phyloP scores from a whole-genome alignment of 192 early-diverging fungal genomes.

The Irineochytrium annulatum region DNA sequence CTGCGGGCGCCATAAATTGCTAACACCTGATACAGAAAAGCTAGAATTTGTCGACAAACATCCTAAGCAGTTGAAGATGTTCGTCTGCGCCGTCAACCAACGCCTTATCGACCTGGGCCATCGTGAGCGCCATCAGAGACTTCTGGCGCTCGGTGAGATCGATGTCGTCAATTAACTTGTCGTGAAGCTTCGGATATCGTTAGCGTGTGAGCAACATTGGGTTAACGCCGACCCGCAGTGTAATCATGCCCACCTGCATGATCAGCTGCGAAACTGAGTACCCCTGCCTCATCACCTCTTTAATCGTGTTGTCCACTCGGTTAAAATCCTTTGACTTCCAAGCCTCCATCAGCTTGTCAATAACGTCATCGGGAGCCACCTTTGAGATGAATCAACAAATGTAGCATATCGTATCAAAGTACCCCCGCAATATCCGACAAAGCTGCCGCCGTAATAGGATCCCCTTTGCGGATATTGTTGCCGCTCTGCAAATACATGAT shows the following conservation, averaged over 20 bases:
- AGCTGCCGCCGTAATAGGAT: conserved; percentile 43
- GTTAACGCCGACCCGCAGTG: neutral
- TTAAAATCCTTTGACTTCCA: conserved; percentile 48
- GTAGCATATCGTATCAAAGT: conserved; percentile 17
- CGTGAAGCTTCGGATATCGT: conserved; percentile 50
- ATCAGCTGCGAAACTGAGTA: conserved; percentile 74
- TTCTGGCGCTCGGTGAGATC: conserved; percentile 68
- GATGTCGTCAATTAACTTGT: conserved; percentile 56
- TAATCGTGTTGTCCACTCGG: conserved; percentile 48
- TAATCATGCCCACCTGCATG: conserved; percentile 51
- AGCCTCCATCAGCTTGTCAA: conserved; percentile 56
- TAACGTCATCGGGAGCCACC: conserved; percentile 61
- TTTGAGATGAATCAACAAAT: conserved; percentile 14
- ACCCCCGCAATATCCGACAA: conserved; percentile 82
- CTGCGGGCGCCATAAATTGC: too few relatives aligned
- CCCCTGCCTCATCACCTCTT: conserved; percentile 61
- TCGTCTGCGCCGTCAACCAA: conserved; percentile 89
- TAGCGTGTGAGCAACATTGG: neutral
- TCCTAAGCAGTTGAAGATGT: conserved; percentile 70
- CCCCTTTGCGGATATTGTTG: conserved; percentile 47
- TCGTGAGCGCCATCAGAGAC: conserved; percentile 56
- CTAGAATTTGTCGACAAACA: too few relatives aligned
- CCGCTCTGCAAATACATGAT: conserved; percentile 91
- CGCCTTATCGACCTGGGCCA: conserved; percentile 68
- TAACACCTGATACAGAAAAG: too few relatives aligned